Evolutionary conservation across 306 rosid species (phyloP), one percentile per base, ranked within the genome.

Genomic region (Fragaria iinumae): DNA sequence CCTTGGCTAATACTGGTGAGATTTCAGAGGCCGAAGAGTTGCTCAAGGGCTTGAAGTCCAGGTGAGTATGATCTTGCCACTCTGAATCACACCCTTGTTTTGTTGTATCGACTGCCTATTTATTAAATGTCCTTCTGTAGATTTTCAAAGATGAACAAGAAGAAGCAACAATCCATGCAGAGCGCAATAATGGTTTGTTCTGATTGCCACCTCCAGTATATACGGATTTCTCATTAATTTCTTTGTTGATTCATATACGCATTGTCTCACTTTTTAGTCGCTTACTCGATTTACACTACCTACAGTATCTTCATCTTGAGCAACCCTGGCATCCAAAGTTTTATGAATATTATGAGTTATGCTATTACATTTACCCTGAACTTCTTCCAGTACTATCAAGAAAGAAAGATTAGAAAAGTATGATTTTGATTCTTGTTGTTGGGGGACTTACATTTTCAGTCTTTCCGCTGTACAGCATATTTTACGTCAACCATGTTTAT

Each of bases 11-110:
- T 77, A 68, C 90, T 29, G 85, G 87, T 43, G 80, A 89, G 80
- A 45, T 80, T 78, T 83, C 88, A 71, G 81, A 81, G 77, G 91
- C 96, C 71, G 91, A 86, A 73, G 90, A 89, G 36, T 87, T 93
- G 53, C 87, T 93, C 1, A 77, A 79, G 36, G 93, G 96, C 79
- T 85, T 93, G 77, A 87, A 80, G 67, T 84, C 82, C 79, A 87
- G 96, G 98, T 93, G 49, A 39, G 76, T 70, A 73, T 32, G 76
- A 72, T 80, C 80, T 67, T 81, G 71, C 71, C 21, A 8, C 23
- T 84, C 41, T 62, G 53, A 59, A 49, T 38, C 27, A 50, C 68
- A 32, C 23, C 2, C 63, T 27, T 21, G n/a, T 47, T 29, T 68
- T 59, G 49, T 12, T 20, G 43, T 3, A 43, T 67, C 56, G 62